Conservation (phyloP, 352 stramenopile genomes). For the Pythium aquatile region DNA sequence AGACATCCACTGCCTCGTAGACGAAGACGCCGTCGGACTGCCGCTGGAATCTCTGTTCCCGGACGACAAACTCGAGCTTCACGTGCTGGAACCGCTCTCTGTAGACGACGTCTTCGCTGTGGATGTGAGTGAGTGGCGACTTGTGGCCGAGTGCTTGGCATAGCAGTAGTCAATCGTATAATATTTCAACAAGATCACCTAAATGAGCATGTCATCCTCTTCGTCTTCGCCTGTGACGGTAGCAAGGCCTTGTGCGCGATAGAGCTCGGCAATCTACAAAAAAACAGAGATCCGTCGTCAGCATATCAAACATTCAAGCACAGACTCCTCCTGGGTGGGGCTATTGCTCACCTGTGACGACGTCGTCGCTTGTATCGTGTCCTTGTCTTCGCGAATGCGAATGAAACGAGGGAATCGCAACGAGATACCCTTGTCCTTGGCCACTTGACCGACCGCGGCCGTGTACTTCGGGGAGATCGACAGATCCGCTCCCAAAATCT, state of each 20-base stretch:
- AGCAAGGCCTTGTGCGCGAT: conserved; percentile 71
- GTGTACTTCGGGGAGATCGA: conserved; percentile 98
- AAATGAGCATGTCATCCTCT: conserved; percentile 81
- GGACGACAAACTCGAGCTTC: neutral
- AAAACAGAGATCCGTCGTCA: conserved; percentile 5
- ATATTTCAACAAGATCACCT: conserved; percentile 18
- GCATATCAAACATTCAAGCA: neutral
- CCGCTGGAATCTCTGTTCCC: neutral
- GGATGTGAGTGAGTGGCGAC: conserved; percentile 6
- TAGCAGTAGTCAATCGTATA: conserved; percentile 2
- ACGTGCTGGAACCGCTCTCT: neutral
- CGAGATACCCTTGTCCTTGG: conserved; percentile 94
- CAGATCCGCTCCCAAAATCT: conserved; percentile 98
- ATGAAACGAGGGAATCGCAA: conserved; percentile 99
- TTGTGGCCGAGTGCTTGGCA: conserved; percentile 11
- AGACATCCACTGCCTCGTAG: neutral
- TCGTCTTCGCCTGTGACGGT: conserved; percentile 59
- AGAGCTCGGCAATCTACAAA: conserved; percentile 79
- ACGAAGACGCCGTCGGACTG: neutral
- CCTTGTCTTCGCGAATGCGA: conserved; percentile 97
- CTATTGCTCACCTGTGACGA: conserved; percentile 88
- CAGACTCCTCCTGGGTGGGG: neutral
- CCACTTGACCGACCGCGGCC: conserved; percentile 91
- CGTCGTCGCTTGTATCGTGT: conserved; percentile 93
- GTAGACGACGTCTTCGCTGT: neutral